Conservation (phyloP, 1,139 yeast genomes). For the Hyphopichia wangnamkhiaoensis region DNA sequence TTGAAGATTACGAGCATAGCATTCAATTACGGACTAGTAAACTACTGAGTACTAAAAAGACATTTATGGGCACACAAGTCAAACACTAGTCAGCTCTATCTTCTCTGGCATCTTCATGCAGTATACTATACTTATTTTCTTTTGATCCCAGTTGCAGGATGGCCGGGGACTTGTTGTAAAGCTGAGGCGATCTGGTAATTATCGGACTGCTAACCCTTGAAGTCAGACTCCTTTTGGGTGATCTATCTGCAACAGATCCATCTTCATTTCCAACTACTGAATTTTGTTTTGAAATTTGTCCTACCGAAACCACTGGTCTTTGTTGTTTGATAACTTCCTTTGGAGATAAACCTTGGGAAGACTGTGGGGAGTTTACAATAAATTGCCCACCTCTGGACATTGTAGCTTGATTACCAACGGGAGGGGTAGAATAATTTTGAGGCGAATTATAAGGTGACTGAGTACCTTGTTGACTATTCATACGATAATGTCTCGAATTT, state of each 20-base stretch:
- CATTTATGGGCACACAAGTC: too few species aligned
- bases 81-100: too few species aligned
- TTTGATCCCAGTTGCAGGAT: too few species aligned
- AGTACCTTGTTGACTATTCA: slow-evolving; percentile 6
- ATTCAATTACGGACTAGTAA: too few species aligned
- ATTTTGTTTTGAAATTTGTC: background rate
- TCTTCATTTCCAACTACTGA: slow-evolving; percentile 1
- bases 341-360: slow-evolving; percentile 37
- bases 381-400: slow-evolving; percentile 16
- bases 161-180: background rate
- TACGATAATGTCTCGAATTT: slow-evolving; percentile 6
- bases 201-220: slow-evolving; percentile 10
- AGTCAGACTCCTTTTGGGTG: background rate
- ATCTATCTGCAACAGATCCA: background rate
- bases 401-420: slow-evolving; percentile 8
- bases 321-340: slow-evolving; percentile 26
- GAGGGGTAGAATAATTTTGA: slow-evolving; percentile 18
- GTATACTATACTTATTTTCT: background rate
- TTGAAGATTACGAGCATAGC: too few species aligned
- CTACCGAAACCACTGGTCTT: slow-evolving; percentile 10
- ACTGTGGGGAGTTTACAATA: slow-evolving; percentile 29
- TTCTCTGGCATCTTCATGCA: background rate
- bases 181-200: slow-evolving; percentile 7
- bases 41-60: background rate
- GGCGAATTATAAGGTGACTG: slow-evolving; percentile 25